Evolutionary conservation across 2,329 filamentous ascomycete genomes (phyloP).

Genomic region (Hirsutella minnesotensis): DNA sequence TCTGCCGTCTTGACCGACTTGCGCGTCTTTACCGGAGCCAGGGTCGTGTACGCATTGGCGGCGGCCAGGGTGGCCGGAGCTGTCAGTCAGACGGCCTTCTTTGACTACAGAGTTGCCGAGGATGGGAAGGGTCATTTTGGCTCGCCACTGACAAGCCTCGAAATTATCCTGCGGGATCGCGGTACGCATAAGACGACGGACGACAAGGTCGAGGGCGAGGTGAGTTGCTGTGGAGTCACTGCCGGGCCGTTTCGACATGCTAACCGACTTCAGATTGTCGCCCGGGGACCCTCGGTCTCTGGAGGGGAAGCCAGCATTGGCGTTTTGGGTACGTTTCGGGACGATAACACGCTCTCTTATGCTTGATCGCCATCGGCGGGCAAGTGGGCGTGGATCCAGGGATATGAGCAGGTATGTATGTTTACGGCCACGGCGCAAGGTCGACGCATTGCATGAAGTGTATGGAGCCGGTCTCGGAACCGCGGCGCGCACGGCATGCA

Average conservation of each 20-base stretch:
- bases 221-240: slow-evolving; percentile 26
- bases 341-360: slow-evolving; percentile 63
- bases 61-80: slow-evolving; percentile 77
- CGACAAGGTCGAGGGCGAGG: slow-evolving; percentile 49
- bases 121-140: slow-evolving; percentile 57
- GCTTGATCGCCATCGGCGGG: slow-evolving; percentile 14
- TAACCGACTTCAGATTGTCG: slow-evolving; percentile 44
- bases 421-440: too few species aligned
- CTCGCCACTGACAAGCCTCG: slow-evolving; percentile 64
- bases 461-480: too few species aligned
- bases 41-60: slow-evolving; percentile 76
- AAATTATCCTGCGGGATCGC: slow-evolving; percentile 61
- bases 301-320: slow-evolving; percentile 54
- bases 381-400: background rate
- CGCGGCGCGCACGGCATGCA: too few species aligned
- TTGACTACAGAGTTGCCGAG: slow-evolving; percentile 62
- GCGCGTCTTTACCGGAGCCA: slow-evolving; percentile 66
- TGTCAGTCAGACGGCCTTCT: slow-evolving; percentile 75
- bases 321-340: slow-evolving; percentile 50
- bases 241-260: background rate
- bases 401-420: background rate
- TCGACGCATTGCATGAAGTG: too few species aligned
- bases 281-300: slow-evolving; percentile 61
- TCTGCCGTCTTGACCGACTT: slow-evolving; percentile 66
- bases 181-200: slow-evolving; percentile 50